Percentiles rank a stretch among this genome's conserved stretches.
phyloP scores from a whole-genome alignment of 208 protist genomes.

The Wallacemonas sp. region DNA sequence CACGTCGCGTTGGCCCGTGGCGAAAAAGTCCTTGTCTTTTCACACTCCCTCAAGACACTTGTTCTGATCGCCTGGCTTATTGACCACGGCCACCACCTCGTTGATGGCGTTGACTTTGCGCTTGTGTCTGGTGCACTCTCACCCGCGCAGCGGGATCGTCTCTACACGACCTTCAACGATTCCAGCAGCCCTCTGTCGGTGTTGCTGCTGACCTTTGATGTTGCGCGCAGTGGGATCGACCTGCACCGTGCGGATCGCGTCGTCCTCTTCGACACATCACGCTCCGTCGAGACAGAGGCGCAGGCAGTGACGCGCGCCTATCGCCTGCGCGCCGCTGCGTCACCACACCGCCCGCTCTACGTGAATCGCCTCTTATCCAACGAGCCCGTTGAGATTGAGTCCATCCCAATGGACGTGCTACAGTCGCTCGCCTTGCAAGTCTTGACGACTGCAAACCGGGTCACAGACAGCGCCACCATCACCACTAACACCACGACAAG shows the following conservation, averaged over 20 bases:
- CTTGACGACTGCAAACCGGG: too few relatives aligned
- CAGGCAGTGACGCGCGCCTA: slow-evolving; percentile 9
- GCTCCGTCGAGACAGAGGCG: not conserved
- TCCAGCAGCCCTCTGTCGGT: slow-evolving; percentile 2
- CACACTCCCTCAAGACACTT: slow-evolving; percentile 23
- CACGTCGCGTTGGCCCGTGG: not conserved
- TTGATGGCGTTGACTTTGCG: slow-evolving; percentile 23
- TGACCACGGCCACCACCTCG: not conserved
- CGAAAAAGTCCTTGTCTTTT: slow-evolving; percentile 24
- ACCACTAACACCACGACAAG: too few relatives aligned
- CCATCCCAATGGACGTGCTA: not conserved
- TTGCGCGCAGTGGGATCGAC: slow-evolving; percentile 9
- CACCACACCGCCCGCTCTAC: not conserved
- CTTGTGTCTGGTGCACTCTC: slow-evolving; percentile 13
- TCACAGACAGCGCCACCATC: too few relatives aligned
- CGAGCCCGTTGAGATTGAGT: slow-evolving; percentile 16
- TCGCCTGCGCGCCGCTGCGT: not conserved
- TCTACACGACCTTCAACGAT: slow-evolving; percentile 19
- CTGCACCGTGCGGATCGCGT: slow-evolving; percentile 18
- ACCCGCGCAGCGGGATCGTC: not conserved
- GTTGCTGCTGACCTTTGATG: slow-evolving; percentile 16
- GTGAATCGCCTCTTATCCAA: slow-evolving; percentile 21
- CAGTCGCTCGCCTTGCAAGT: not conserved
- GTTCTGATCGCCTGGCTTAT: slow-evolving; percentile 19
- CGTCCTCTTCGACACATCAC: slow-evolving; percentile 14